Percentiles rank a stretch among this genome's conserved stretches.
Evolutionary conservation across 371 early-diverging fungal species (phyloP).

Genomic region (Lichtheimia ramosa): DNA sequence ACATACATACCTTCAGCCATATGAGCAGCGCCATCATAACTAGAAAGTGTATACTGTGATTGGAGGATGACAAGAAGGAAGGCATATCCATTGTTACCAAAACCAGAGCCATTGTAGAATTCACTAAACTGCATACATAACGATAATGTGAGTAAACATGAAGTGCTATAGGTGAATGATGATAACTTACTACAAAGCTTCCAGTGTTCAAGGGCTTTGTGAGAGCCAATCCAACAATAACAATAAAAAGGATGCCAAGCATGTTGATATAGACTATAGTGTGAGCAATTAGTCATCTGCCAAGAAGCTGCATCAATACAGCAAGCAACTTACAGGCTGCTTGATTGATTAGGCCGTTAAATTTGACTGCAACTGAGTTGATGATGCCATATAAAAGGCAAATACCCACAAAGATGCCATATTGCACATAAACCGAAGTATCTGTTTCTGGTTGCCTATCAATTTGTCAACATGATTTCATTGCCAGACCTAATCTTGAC

Average conservation of each 20-base stretch:
- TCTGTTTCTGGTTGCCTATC: constrained; percentile 27
- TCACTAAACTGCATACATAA: constrained; percentile 10
- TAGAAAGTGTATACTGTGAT: constrained; percentile 42
- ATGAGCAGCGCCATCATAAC: constrained; percentile 72
- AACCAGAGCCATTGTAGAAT: constrained; percentile 38
- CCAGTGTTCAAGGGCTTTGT: constrained; percentile 38
- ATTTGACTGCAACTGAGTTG: constrained; percentile 55
- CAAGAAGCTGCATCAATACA: not conserved
- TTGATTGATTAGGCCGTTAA: constrained; percentile 52
- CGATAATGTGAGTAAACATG: not conserved
- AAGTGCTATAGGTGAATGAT: not conserved
- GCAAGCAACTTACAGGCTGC: constrained; percentile 39
- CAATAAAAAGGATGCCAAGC: constrained; percentile 54
- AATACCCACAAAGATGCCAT: constrained; percentile 49
- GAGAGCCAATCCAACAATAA: constrained; percentile 50
- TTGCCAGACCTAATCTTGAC: not conserved
- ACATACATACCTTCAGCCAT: constrained; percentile 54
- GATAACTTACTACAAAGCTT: constrained; percentile 29
- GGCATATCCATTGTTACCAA: constrained; percentile 26
- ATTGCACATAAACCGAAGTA: constrained; percentile 47
- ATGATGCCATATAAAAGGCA: constrained; percentile 48
- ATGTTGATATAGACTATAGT: constrained; percentile 41
- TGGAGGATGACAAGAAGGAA: constrained; percentile 32
- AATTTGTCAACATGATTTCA: constrained; percentile 14
- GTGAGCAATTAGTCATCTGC: not conserved